phyloP scores from a whole-genome alignment of 1,284 basidiomycete genomes.

The Leccinum olivaceoglutinosum region DNA sequence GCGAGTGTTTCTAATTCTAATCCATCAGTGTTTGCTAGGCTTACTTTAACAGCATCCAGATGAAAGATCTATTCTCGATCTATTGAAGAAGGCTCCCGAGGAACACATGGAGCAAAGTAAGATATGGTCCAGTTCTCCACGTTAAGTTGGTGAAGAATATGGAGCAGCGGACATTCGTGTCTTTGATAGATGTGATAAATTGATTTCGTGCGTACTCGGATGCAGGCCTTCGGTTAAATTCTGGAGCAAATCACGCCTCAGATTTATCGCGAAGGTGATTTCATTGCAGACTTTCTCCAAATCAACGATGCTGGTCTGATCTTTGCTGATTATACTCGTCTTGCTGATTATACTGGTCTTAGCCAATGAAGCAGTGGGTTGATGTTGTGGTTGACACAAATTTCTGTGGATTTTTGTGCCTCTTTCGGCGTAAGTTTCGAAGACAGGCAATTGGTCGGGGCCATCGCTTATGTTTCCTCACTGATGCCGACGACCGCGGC shows the following conservation, averaged over 20 bases:
- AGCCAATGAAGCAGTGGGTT: slow-evolving; percentile 73
- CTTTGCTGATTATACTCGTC: slow-evolving; percentile 92
- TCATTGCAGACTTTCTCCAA: slow-evolving; percentile 89
- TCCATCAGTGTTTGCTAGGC: slow-evolving; percentile 43
- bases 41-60: slow-evolving; percentile 83
- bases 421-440: background rate
- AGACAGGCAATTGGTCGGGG: slow-evolving; percentile 78
- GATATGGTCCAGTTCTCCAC: slow-evolving; percentile 13
- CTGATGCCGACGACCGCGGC: slow-evolving; percentile 74
- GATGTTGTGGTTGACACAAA: slow-evolving; percentile 54
- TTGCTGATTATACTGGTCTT: slow-evolving; percentile 60
- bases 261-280: slow-evolving; percentile 81
- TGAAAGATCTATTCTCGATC: slow-evolving; percentile 62
- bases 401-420: slow-evolving; percentile 53
- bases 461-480: slow-evolving; percentile 69
- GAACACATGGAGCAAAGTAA: slow-evolving; percentile 68
- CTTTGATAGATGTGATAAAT: background rate
- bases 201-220: slow-evolving; percentile 31
- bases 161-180: slow-evolving; percentile 60
- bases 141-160: slow-evolving; percentile 47
- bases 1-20: slow-evolving; percentile 3
- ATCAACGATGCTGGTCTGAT: slow-evolving; percentile 85
- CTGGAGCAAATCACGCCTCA: slow-evolving; percentile 75
- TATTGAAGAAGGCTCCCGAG: slow-evolving; percentile 66
- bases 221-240: slow-evolving; percentile 69